These are phyloP conservation scores for Trichaptum fuscoviolaceum DNA, from an alignment of 768 basidiomycete genomes.

Conservation along the genomic window DNA sequence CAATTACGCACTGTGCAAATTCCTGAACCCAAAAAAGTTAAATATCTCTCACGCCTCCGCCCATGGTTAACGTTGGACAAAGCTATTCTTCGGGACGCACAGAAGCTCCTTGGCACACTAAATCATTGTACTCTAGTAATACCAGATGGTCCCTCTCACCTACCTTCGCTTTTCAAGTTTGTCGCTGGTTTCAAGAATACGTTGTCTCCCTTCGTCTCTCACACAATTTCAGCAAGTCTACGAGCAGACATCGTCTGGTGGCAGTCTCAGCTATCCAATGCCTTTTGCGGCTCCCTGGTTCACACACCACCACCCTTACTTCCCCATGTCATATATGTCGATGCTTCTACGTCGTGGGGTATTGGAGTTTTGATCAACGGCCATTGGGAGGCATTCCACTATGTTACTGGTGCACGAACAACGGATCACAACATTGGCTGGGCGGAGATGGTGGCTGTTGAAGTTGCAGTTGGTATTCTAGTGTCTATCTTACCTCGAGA, in stretches of 20 bases:
- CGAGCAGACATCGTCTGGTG: constrained; percentile 26
- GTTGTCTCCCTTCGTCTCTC: constrained; percentile 12
- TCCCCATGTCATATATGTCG: constrained; percentile 31
- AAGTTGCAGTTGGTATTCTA: constrained; percentile 32
- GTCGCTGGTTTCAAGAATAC: constrained; percentile 18
- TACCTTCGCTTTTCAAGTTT: constrained; percentile 27
- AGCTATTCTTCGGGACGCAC: neutral
- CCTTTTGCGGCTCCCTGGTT: constrained; percentile 13
- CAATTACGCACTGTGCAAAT: constrained; percentile 23
- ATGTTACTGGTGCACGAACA: constrained; percentile 25
- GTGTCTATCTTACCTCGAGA: constrained; percentile 20
- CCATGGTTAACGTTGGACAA: constrained; percentile 18
- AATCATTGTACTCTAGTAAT: constrained; percentile 31
- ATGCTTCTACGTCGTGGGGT: constrained; percentile 35
- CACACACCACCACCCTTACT: constrained; percentile 8
- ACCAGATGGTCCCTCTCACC: constrained; percentile 24
- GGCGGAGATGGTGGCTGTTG: constrained; percentile 41
- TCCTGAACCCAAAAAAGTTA: constrained; percentile 24
- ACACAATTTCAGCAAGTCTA: constrained; percentile 12
- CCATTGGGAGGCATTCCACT: constrained; percentile 36
- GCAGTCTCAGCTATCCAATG: constrained; percentile 7
- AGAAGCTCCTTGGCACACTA: constrained; percentile 24
- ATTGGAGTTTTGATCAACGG: constrained; percentile 34
- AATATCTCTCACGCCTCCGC: constrained; percentile 23
- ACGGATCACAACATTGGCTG: constrained; percentile 33